Evolutionary conservation across 106 monocot species (phyloP).

Genomic region (Ottelia alismoides): DNA sequence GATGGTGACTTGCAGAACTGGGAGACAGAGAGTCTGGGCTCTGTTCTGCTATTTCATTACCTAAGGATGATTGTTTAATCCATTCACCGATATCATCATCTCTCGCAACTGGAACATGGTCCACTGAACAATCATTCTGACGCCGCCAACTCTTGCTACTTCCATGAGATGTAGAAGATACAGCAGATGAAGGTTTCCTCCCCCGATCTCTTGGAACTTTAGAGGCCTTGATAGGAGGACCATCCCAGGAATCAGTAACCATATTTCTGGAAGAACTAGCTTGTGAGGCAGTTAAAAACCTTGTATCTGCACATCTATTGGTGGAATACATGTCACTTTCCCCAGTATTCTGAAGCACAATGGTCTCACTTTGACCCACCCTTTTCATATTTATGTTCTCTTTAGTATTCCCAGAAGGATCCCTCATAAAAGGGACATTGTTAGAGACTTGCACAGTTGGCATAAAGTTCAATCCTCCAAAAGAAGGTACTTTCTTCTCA

Average conservation of each 20-base stretch:
- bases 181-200: conserved; percentile 27
- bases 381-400: conserved; percentile 15
- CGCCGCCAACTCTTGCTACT: conserved; percentile 30
- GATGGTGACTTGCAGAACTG: conserved; percentile 9
- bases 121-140: conserved; percentile 19
- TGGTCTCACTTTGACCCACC: conserved; percentile 20
- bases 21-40: conserved; percentile 7
- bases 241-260: conserved; percentile 31
- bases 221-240: conserved; percentile 18
- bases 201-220: conserved; percentile 42
- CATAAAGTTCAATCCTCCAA: conserved; percentile 10
- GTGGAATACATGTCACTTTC: conserved; percentile 15
- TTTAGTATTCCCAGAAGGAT: conserved; percentile 18
- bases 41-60: conserved; percentile 19
- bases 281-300: conserved; percentile 19
- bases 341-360: conserved; percentile 18
- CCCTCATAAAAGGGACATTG: conserved; percentile 10
- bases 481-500: conserved; percentile 11
- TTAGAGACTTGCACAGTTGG: conserved; percentile 9
- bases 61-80: conserved; percentile 23
- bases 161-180: conserved; percentile 8
- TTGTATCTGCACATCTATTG: conserved; percentile 15
- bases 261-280: conserved; percentile 41
- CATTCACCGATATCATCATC: conserved; percentile 33
- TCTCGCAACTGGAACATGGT: conserved; percentile 19